A percentile compares a stretch with the other conserved stretches of the same genome.
phyloP scores from a whole-genome alignment of 108 stramenopile genomes.

The Nitzschia putrida region DNA sequence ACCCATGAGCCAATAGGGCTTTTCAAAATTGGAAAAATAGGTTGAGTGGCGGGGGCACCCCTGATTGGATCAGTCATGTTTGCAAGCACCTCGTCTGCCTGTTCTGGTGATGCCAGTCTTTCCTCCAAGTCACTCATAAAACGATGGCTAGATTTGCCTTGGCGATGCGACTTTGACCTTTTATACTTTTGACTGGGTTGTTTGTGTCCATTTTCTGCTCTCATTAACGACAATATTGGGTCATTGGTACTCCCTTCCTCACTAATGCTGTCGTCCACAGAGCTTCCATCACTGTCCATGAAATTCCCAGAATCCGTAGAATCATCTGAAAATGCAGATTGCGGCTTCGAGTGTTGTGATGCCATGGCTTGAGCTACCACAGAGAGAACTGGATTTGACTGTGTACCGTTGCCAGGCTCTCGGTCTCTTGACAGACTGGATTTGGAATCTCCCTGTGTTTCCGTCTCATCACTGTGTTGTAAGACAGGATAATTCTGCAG shows the following conservation, averaged over 20 bases:
- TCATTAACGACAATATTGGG: conserved; percentile 23
- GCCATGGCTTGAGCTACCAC: conserved; percentile 17
- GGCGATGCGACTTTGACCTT: background rate
- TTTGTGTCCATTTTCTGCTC: background rate
- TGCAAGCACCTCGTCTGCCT: background rate
- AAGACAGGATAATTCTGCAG: background rate
- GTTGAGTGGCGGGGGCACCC: background rate
- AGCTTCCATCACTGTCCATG: conserved; percentile 3
- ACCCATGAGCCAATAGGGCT: background rate
- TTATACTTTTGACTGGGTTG: too few species aligned
- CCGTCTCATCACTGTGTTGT: too few species aligned
- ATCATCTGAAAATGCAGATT: too few species aligned
- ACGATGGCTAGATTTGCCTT: conserved; percentile 17
- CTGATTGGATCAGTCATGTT: background rate
- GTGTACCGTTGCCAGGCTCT: too few species aligned
- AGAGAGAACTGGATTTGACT: conserved; percentile 3
- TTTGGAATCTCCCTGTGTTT: too few species aligned
- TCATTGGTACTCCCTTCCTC: conserved; percentile 25
- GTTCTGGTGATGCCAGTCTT: background rate
- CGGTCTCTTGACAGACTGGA: too few species aligned
- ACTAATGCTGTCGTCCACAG: background rate
- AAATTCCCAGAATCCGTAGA: too few species aligned
- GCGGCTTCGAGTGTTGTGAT: background rate
- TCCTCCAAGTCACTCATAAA: conserved; percentile 26
- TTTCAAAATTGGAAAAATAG: background rate